Conservation (phyloP, 805 yeast genomes). For the Zygosaccharomyces pseudorouxii region DNA sequence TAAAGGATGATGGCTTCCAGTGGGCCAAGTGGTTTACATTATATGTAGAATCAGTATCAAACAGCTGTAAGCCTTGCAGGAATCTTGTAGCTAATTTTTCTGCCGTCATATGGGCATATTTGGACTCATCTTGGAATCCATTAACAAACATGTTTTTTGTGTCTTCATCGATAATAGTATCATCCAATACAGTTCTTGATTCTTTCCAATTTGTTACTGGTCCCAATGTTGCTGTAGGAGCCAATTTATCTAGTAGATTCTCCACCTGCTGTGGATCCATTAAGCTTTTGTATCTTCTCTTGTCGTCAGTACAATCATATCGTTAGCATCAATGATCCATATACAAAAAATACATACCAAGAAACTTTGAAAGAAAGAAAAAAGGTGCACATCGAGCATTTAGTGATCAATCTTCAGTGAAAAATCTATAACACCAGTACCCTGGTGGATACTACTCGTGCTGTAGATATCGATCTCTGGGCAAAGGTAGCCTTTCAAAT, state of each 20-base stretch:
- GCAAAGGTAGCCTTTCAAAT: constrained; percentile 60
- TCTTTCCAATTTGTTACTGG: constrained; percentile 5
- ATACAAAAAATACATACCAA: neutral
- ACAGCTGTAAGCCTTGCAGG: constrained; percentile 20
- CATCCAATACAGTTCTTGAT: constrained; percentile 18
- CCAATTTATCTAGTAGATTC: constrained; percentile 8
- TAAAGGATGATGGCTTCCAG: constrained; percentile 78
- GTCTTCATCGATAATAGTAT: constrained; percentile 13
- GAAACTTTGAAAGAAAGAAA: neutral
- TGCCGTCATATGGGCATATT: constrained; percentile 19
- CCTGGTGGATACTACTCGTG: constrained; percentile 89
- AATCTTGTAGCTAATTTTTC: constrained; percentile 18
- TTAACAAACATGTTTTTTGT: constrained; percentile 18
- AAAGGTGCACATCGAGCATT: neutral
- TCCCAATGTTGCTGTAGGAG: constrained; percentile 7
- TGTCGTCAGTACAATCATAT: neutral
- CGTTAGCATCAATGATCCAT: neutral
- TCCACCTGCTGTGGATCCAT: constrained; percentile 10
- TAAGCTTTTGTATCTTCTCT: neutral
- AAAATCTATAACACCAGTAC: constrained; percentile 77
- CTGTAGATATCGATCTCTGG: constrained; percentile 84
- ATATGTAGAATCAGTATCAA: constrained; percentile 43
- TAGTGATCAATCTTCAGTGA: constrained; percentile 51
- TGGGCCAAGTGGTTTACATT: constrained; percentile 79
- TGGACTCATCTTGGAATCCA: constrained; percentile 16